Evolutionary conservation across 306 rosid species (phyloP), one percentile per base, ranked within the genome.

Genomic region (Vigna angularis): DNA sequence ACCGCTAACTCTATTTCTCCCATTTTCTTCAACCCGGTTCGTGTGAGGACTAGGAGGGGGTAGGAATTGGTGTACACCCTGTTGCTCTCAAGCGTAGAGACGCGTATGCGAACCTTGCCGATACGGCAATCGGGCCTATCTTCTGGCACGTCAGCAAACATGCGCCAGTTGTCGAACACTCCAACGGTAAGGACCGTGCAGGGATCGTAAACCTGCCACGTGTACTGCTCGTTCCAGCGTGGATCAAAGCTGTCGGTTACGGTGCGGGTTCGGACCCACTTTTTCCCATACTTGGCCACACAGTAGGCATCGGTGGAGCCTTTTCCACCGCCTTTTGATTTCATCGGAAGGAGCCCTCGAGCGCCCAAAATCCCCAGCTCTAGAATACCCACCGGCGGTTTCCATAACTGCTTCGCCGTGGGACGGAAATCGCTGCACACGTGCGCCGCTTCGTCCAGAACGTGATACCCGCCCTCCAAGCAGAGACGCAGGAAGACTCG

Each of bases 361-460:
- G 94, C 97, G 15, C 99, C 98, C 5, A 93, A 86, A 66, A 95
- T 95, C n/a, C 99, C 99, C 0, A 95, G 85, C 82, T 95, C 99
- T 2, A 95, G 78, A 49, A 95, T 87, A 45, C 99, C 99, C 10
- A 95, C 64, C 1, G 99, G 62, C 6, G 98, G 90, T 83, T 93
- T 93, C 98, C 98, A 93, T 0, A 95, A 83, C 76, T 91, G 97
- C 84, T 95, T 95, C 0, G 99, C 98, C 38, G 99, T 91, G 34
- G 98, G 93, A 0, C 99, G 90, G 63, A 95, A 93, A 14, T 95
- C 99, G 44, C 99, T 95, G 84, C 98, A 91, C 85, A 95, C 86
- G 81, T 95, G 99, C 64, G 99, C 98, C 74, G 99, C 98, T 76
- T 95, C 99, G 51, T 95, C 99, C 2, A 93, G 89, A 90, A 95